Percentiles rank a stretch among this genome's conserved stretches.
Conservation (phyloP, 2,329 filamentous ascomycete species). For the Beauveria scarabaeidicola region DNA sequence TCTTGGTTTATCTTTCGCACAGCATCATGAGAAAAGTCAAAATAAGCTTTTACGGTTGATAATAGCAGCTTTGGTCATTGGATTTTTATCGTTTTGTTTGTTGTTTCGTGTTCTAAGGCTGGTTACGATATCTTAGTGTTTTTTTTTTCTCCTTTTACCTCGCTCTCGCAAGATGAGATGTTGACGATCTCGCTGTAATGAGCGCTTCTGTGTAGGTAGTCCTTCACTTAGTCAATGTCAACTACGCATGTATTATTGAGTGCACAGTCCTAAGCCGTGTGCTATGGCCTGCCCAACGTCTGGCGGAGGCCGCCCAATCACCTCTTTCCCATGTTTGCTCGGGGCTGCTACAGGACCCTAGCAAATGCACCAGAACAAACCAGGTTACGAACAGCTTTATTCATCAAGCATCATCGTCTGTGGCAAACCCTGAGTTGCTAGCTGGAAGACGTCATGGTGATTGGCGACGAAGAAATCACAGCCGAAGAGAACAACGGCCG, state of each 20-base stretch:
- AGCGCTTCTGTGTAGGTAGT: not conserved
- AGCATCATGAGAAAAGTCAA: not conserved
- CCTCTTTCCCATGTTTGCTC: too few relatives aligned
- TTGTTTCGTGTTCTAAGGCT: not conserved
- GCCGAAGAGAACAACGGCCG: too few relatives aligned
- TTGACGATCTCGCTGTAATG: not conserved
- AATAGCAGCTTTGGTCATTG: constrained; percentile 2
- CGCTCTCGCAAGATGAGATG: not conserved
- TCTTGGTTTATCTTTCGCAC: not conserved
- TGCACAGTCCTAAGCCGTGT: not conserved
- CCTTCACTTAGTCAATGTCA: not conserved
- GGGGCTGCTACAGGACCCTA: too few relatives aligned
- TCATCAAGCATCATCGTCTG: too few relatives aligned
- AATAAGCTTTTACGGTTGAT: not conserved
- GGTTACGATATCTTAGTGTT: constrained; percentile 8
- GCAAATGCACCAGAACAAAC: too few relatives aligned
- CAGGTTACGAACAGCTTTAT: too few relatives aligned
- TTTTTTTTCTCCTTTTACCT: not conserved
- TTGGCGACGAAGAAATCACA: too few relatives aligned
- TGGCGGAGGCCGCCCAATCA: too few relatives aligned
- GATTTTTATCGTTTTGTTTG: not conserved
- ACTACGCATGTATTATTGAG: not conserved
- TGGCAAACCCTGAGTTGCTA: too few relatives aligned
- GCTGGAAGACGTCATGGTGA: too few relatives aligned
- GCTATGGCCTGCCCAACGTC: too few relatives aligned